Evolutionary conservation across 177 flowering plant species (phyloP).

Genomic region (Vitis hybrid): DNA sequence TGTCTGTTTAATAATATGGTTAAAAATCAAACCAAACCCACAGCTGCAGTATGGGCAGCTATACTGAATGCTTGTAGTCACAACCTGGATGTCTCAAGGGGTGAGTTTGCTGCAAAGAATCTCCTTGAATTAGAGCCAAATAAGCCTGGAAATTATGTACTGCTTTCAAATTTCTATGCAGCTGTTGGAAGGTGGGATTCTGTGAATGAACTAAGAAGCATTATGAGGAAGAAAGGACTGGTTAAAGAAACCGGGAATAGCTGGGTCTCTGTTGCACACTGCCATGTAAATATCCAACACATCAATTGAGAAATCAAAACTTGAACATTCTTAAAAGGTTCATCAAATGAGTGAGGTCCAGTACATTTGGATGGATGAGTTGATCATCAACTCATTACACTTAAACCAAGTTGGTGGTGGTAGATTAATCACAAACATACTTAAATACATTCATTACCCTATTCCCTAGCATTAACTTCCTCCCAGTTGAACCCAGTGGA

Average conservation of each 20-base stretch:
- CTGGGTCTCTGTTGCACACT: constrained; percentile 19
- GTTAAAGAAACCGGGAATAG: constrained; percentile 52
- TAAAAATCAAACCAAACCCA: constrained; percentile 21
- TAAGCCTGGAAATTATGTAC: constrained; percentile 42
- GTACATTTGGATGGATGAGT: no score
- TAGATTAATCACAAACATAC: no score
- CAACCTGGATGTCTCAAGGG: constrained; percentile 40
- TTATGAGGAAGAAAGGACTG: constrained; percentile 39
- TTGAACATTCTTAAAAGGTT: no score
- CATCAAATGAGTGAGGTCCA: no score
- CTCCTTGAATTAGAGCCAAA: constrained; percentile 42
- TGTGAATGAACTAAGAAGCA: constrained; percentile 38
- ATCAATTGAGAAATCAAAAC: no score
- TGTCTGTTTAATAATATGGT: constrained; percentile 32
- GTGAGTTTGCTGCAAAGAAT: constrained; percentile 46
- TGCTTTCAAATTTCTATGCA: constrained; percentile 56
- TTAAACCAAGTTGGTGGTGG: no score
- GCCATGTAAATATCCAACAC: no score
- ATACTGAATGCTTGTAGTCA: constrained; percentile 51
- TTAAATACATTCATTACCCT: no score
- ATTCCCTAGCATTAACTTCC: no score
- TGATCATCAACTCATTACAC: no score
- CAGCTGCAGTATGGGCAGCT: constrained; percentile 43
- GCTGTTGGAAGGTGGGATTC: constrained; percentile 48
- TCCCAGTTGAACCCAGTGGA: no score